Conservation (phyloP, 2,329 filamentous ascomycete species). For the Fusarium torulosum region DNA sequence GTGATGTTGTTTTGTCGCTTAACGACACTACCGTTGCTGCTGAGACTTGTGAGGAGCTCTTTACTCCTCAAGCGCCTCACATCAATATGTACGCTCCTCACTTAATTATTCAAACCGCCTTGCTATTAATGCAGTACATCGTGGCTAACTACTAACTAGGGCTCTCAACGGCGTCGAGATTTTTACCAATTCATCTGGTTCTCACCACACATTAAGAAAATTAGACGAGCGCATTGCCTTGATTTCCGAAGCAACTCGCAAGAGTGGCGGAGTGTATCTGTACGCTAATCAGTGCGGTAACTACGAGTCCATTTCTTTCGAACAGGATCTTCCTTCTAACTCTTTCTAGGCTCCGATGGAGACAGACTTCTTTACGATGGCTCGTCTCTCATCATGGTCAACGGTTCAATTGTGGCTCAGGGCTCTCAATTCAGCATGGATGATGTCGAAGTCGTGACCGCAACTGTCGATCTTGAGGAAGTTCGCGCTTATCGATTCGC, state of each 20-base stretch:
- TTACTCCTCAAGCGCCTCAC: slow-evolving; percentile 40
- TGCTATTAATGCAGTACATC: too few relatives aligned
- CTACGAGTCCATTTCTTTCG: rapidly evolving
- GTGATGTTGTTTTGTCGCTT: slow-evolving; percentile 56
- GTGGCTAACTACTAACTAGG: background rate
- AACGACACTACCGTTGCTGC: slow-evolving; percentile 56
- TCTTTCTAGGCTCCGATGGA: slow-evolving; percentile 61
- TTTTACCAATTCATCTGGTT: slow-evolving; percentile 70
- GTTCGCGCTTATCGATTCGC: slow-evolving; percentile 71
- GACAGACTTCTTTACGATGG: slow-evolving; percentile 69
- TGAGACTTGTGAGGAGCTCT: slow-evolving; percentile 58
- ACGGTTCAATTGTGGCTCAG: slow-evolving; percentile 73
- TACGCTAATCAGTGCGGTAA: slow-evolving; percentile 54
- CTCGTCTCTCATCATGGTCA: slow-evolving; percentile 71
- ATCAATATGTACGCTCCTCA: too few relatives aligned
- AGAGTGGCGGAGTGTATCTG: slow-evolving; percentile 69
- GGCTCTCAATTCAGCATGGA: slow-evolving; percentile 70
- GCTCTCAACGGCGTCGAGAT: slow-evolving; percentile 74
- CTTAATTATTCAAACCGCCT: too few relatives aligned
- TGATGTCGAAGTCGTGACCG: slow-evolving; percentile 73
- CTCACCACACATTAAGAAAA: slow-evolving; percentile 70
- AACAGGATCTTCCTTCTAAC: background rate
- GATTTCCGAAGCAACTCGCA: slow-evolving; percentile 74
- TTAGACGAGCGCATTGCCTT: slow-evolving; percentile 72
- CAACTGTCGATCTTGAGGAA: slow-evolving; percentile 77